A percentile compares a stretch with the other conserved stretches of the same genome.
Conservation (phyloP, 2,329 filamentous ascomycete species). For the Thelonectria discophora region DNA sequence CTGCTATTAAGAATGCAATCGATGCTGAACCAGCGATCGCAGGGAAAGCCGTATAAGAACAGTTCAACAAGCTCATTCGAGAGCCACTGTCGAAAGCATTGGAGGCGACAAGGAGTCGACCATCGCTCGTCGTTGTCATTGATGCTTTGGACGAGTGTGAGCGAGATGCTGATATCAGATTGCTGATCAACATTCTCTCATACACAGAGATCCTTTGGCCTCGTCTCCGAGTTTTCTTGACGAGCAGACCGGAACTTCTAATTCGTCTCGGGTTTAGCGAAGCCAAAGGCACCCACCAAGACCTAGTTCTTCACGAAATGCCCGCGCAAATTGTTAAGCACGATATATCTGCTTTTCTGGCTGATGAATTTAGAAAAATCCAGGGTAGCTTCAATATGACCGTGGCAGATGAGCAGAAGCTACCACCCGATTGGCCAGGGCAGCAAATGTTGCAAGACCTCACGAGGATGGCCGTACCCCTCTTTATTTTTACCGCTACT, state of each 20-base stretch:
- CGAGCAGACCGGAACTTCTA: slow-evolving; percentile 47
- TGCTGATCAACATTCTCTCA: too few relatives aligned
- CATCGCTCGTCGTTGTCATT: not conserved
- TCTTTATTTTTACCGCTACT: slow-evolving; percentile 51
- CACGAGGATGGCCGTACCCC: slow-evolving; percentile 41
- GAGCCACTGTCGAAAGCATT: not conserved
- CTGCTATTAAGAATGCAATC: not conserved
- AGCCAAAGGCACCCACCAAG: slow-evolving; percentile 29
- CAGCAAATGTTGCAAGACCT: slow-evolving; percentile 31
- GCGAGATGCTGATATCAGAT: too few relatives aligned
- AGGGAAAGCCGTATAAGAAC: not conserved
- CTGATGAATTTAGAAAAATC: slow-evolving; percentile 44
- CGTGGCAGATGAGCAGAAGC: not conserved
- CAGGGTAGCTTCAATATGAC: slow-evolving; percentile 35
- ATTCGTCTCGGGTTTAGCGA: slow-evolving; percentile 48
- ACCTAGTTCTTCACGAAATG: too few relatives aligned
- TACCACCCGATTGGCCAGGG: too few relatives aligned
- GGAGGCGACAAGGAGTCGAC: not conserved
- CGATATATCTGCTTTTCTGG: slow-evolving; percentile 50
- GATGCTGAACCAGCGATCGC: not conserved
- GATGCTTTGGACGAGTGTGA: slow-evolving; percentile 3
- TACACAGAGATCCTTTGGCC: too few relatives aligned
- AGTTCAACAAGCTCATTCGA: not conserved
- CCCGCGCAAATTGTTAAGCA: slow-evolving; percentile 42
- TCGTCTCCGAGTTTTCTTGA: too few relatives aligned